Base-by-base conservation (phyloP, 371 early-diverging fungal species). In the Syncephalis plumigaleata region DNA sequence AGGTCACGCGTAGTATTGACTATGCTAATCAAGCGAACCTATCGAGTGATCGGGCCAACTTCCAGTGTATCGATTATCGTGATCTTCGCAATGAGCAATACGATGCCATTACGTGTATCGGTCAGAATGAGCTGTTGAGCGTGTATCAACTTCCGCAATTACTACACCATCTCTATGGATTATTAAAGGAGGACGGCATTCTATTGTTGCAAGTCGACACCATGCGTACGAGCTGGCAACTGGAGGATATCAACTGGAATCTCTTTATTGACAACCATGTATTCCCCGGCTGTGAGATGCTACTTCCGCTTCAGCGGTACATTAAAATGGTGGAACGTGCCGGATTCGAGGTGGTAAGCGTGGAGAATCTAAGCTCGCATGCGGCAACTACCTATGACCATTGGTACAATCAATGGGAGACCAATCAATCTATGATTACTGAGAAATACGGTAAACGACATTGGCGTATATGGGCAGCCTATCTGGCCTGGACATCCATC, bases 81-180 rank as follows among this genome's bases (percentile, higher is more conserved):
- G 84, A 94, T 65, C 92, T 94, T 62, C 92, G 92, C 44, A 65
- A 71, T 51, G 60, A 71, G 27, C 88, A 84, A 62, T 96, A 77
- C 73, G 72, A 93, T 74, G 88, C 89, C 69, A 94, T 96, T 59
- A 84, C 93, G 45, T 77, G 87, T 55, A 79, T 95, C 54, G 96
- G 92, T 61, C 94, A 94, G 95, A 91, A 95, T 56, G 97, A 96
- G 72, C 97, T 94, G 60, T 94, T 96, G 39, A 95, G 97, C 58
- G 73, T 96, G 50, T 78, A 81, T 61, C 79, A 82, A 54, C 93
- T 92, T 82, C 75, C 79, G 45, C 75, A 79, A 49, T 94, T 96
- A 70, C 64, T 96, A 65, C 56, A 64, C 40, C 94, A 96, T 68
- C 82, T 94, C 54, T 74, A 77, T 61, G 91, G 90, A 40, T 75